phyloP scores from a whole-genome alignment of 2,329 filamentous ascomycete species.

The Emmonsiellopsis sp. region DNA sequence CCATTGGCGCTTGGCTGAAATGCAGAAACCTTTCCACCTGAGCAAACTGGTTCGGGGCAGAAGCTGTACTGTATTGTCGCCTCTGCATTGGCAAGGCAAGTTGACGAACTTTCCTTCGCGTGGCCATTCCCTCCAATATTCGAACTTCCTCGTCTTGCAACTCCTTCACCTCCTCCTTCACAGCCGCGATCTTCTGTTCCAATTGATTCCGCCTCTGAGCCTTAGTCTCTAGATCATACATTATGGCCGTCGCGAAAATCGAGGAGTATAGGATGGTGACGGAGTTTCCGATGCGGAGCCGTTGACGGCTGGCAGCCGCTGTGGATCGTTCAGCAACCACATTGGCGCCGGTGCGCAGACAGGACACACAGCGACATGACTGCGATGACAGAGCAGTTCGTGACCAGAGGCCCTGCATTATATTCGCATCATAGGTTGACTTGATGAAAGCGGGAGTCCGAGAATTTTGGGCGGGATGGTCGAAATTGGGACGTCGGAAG shows the following conservation, averaged over 20 bases:
- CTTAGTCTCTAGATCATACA: constrained; percentile 32
- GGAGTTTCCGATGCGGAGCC: constrained; percentile 32
- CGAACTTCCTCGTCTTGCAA: constrained; percentile 30
- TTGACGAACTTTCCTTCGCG: constrained; percentile 14
- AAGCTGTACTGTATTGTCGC: constrained; percentile 17
- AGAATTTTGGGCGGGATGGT: background rate
- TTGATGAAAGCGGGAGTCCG: background rate
- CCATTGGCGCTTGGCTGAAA: background rate
- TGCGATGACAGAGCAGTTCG: constrained; percentile 27
- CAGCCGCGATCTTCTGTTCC: constrained; percentile 33
- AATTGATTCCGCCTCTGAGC: constrained; percentile 29
- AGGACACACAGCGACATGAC: constrained; percentile 33
- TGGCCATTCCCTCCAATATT: constrained; percentile 23
- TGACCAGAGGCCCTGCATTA: constrained; percentile 37
- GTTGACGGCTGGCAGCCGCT: constrained; percentile 27
- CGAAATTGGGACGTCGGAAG: background rate
- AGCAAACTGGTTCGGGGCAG: constrained; percentile 1
- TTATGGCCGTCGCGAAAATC: constrained; percentile 32
- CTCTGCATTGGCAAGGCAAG: constrained; percentile 16
- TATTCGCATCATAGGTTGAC: constrained; percentile 10
- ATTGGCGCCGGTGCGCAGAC: constrained; percentile 26
- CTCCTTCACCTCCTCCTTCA: constrained; percentile 32
- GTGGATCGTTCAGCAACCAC: constrained; percentile 26
- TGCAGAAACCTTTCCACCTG: too few species aligned
- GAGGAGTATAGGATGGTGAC: constrained; percentile 36